Evolutionary conservation across 176 grass and related monocot species (phyloP).

Genomic region (Phragmites australis): DNA sequence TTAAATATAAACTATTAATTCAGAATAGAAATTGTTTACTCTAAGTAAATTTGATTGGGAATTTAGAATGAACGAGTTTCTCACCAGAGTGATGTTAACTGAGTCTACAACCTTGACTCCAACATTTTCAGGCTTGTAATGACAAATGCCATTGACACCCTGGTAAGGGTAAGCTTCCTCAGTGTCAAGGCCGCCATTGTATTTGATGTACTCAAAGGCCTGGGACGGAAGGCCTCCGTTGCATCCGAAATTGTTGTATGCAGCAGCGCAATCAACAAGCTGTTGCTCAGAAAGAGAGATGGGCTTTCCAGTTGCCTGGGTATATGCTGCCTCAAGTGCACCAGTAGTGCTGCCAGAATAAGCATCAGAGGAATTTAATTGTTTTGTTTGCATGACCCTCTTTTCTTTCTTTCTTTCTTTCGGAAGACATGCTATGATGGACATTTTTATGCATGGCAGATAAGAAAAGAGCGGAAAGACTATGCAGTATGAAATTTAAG

Average conservation of each 20-base stretch:
- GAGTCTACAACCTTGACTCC: conserved; percentile 78
- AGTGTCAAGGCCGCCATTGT: conserved; percentile 90
- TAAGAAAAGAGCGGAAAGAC: neutral
- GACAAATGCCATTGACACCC: conserved; percentile 76
- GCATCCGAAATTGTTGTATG: conserved; percentile 94
- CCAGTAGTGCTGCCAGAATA: conserved; percentile 83
- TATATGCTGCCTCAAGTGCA: conserved; percentile 95
- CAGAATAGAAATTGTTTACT: too few relatives aligned
- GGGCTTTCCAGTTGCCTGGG: conserved; percentile 72
- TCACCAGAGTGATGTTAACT: conserved; percentile 89
- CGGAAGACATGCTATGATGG: conserved; percentile 2
- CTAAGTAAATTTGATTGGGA: too few relatives aligned
- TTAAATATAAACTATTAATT: conserved; percentile 5
- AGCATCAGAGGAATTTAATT: conserved; percentile 17
- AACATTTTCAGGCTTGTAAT: conserved; percentile 55
- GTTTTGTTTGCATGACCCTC: neutral
- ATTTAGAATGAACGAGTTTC: conserved; percentile 15
- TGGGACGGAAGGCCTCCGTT: conserved; percentile 88
- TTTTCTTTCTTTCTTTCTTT: neutral
- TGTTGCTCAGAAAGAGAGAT: conserved; percentile 96
- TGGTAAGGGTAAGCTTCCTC: conserved; percentile 93
- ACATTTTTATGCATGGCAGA: neutral
- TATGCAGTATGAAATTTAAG: neutral
- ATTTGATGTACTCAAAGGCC: conserved; percentile 94
- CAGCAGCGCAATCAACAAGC: conserved; percentile 76